phyloP scores from a whole-genome alignment of 2,329 filamentous ascomycete species.

The Fonsecaea pedrosoi region DNA sequence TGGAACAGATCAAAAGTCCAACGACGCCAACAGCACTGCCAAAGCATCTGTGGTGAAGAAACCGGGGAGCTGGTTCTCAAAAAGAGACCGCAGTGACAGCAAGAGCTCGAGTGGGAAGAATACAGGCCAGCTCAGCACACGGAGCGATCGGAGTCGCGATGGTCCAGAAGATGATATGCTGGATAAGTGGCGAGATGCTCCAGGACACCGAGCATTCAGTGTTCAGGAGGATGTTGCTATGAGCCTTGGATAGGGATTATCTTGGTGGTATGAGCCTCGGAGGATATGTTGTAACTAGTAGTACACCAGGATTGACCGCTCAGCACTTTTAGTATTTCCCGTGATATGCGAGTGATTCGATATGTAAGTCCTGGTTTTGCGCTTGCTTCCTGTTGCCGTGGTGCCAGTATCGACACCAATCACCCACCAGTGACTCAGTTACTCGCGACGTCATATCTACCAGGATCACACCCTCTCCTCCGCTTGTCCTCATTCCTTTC shows the following conservation, averaged over 20 bases:
- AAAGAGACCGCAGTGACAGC: constrained; percentile 34
- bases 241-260: constrained; percentile 31
- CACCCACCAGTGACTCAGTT: neutral
- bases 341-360: neutral
- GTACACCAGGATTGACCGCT: neutral
- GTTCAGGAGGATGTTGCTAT: constrained; percentile 36
- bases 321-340: neutral
- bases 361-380: neutral
- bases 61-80: constrained; percentile 33
- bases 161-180: constrained; percentile 37
- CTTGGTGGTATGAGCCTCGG: neutral
- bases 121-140: constrained; percentile 32
- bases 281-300: neutral
- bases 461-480: neutral
- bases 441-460: neutral
- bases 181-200: constrained; percentile 35
- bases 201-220: constrained; percentile 28
- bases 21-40: constrained; percentile 21
- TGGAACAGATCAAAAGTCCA: constrained; percentile 17
- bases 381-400: neutral
- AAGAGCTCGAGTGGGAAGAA: constrained; percentile 38
- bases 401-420: neutral
- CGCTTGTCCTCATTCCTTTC: neutral
- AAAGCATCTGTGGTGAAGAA: constrained; percentile 30
- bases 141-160: constrained; percentile 35